Evolutionary conservation across 2,329 filamentous ascomycete species (phyloP).

Genomic region (Fusarium sp.): DNA sequence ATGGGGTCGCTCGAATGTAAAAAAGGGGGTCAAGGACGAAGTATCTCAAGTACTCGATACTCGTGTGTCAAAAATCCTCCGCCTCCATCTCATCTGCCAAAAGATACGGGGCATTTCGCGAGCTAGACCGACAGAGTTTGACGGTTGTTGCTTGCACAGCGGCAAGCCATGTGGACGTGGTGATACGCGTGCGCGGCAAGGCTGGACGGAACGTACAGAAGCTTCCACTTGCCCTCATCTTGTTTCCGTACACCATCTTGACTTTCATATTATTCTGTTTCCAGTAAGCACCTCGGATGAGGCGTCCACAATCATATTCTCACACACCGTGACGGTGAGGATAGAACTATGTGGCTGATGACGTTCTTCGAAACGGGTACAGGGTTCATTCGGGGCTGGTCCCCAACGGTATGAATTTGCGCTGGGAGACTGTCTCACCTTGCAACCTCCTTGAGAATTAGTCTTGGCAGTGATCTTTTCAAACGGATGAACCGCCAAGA

Average conservation of each 20-base stretch:
- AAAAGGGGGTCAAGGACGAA: constrained; percentile 15
- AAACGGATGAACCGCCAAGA: constrained; percentile 1
- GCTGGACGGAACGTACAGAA: constrained; percentile 8
- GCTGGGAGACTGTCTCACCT: constrained; percentile 3
- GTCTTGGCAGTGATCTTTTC: neutral
- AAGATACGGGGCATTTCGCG: neutral
- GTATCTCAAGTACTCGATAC: constrained; percentile 35
- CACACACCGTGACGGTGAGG: constrained; percentile 7
- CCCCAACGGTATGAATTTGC: neutral
- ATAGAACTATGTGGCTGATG: constrained; percentile 18
- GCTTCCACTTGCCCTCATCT: constrained; percentile 3
- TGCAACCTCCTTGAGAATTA: neutral
- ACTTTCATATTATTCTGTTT: constrained; percentile 2
- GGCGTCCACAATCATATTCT: neutral
- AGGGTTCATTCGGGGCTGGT: neutral
- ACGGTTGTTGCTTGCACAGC: constrained; percentile 8
- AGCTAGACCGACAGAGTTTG: constrained; percentile 16
- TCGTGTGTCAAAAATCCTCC: constrained; percentile 5
- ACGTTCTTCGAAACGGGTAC: neutral
- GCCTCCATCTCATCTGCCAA: neutral
- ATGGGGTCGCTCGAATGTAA: neutral
- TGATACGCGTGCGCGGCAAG: constrained; percentile 18
- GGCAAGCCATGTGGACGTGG: constrained; percentile 26
- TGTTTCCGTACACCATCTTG: constrained; percentile 7
- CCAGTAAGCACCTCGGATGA: constrained; percentile 10